Evolutionary conservation across 306 rosid species (phyloP).

Genomic region (Castanospermum australe): DNA sequence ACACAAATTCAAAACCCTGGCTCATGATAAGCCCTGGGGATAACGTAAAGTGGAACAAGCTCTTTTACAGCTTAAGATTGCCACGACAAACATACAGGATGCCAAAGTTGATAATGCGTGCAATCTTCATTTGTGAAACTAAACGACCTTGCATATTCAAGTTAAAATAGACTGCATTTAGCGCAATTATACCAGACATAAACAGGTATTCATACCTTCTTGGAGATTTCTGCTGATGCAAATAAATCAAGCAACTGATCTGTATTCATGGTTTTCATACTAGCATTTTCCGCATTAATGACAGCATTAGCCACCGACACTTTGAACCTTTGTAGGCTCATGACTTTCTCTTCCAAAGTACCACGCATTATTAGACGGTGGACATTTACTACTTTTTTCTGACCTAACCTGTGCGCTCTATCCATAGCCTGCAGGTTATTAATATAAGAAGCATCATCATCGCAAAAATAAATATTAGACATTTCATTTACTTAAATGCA

Average conservation of each 20-base stretch:
- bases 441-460: not conserved
- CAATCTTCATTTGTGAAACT: not conserved
- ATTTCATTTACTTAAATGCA: not conserved
- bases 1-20: not conserved
- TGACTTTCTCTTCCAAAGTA: constrained; percentile 95
- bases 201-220: constrained; percentile 53
- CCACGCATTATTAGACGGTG: constrained; percentile 99
- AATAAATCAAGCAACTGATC: constrained; percentile 96
- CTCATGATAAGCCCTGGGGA: not conserved
- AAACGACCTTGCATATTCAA: constrained; percentile 8
- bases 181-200: not conserved
- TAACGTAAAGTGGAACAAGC: not conserved
- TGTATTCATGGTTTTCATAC: constrained; percentile 98
- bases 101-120: not conserved
- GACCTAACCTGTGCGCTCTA: constrained; percentile 97
- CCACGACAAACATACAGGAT: not conserved
- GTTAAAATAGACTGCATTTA: not conserved
- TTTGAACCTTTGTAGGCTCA: constrained; percentile 91
- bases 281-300: constrained; percentile 91
- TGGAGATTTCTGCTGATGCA: constrained; percentile 72
- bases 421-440: constrained; percentile 85
- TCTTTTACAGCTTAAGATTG: not conserved
- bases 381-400: constrained; percentile 88
- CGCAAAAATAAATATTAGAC: not conserved
- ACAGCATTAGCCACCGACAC: constrained; percentile 92